Evolutionary conservation across 441 rosid genomes (phyloP).

Genomic region (Erodium trifolium): DNA sequence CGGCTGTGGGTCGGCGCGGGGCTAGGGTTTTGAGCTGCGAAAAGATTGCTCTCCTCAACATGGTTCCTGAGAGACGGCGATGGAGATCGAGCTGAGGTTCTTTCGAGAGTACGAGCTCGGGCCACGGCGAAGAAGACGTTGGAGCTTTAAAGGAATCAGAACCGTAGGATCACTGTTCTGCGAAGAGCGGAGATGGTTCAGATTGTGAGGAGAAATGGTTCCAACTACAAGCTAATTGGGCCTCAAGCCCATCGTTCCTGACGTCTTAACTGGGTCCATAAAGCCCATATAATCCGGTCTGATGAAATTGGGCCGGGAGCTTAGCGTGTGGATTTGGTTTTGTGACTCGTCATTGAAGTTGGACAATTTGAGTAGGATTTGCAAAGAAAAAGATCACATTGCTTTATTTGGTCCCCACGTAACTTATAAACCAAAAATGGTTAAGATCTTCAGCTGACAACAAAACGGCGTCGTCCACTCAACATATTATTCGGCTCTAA

Average conservation of each 20-base stretch:
- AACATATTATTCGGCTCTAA: not conserved
- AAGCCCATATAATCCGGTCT: too few relatives aligned
- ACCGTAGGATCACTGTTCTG: too few relatives aligned
- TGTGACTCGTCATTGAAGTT: not conserved
- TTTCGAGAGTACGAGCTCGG: not conserved
- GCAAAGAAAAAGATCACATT: not conserved
- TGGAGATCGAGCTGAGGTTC: not conserved
- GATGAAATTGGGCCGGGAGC: too few relatives aligned
- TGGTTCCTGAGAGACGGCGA: not conserved
- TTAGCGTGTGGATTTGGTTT: too few relatives aligned
- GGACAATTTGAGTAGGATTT: not conserved
- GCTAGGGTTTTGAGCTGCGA: constrained; percentile 6
- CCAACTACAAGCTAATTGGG: not conserved
- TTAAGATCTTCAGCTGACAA: not conserved
- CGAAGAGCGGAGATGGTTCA: not conserved
- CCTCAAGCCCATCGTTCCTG: too few relatives aligned
- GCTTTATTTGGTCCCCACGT: constrained; percentile 6
- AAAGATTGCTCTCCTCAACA: not conserved
- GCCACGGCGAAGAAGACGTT: not conserved
- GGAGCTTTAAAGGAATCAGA: not conserved
- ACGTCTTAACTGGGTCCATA: too few relatives aligned
- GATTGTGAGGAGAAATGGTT: not conserved
- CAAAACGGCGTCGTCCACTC: not conserved
- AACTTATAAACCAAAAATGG: not conserved
- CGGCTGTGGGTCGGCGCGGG: not conserved